phyloP scores from a whole-genome alignment of 306 rosid species.

The Cicer pinnatifidum region DNA sequence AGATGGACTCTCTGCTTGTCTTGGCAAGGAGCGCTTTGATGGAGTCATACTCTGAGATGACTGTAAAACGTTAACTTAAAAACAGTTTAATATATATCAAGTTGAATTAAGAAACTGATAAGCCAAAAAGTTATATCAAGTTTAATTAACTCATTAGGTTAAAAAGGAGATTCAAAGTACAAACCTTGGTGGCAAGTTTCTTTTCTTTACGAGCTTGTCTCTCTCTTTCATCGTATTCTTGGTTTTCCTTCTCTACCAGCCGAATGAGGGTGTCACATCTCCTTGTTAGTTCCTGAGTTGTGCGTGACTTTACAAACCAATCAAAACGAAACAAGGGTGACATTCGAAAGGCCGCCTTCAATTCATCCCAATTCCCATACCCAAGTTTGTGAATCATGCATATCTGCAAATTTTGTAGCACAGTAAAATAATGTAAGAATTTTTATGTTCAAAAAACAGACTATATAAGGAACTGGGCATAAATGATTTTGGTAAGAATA shows the following conservation, averaged over 20 bases:
- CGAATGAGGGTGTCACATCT: conserved; percentile 96
- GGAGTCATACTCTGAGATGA: conserved; percentile 81
- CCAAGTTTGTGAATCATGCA: conserved; percentile 99
- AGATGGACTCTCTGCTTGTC: conserved; percentile 79
- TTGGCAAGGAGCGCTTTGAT: conserved; percentile 71
- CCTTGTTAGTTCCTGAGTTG: conserved; percentile 97
- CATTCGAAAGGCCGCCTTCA: conserved; percentile 96
- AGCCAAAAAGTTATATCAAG: background rate
- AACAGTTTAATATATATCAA: conserved; percentile 6
- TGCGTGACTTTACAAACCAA: conserved; percentile 99
- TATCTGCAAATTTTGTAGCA: conserved; percentile 56
- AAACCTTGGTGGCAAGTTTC: conserved; percentile 96
- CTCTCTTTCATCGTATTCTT: conserved; percentile 94
- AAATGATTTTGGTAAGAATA: background rate
- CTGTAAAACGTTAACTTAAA: conserved; percentile 1
- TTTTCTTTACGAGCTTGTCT: conserved; percentile 99
- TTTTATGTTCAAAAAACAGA: background rate
- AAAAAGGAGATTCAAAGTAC: conserved; percentile 8
- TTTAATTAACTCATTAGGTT: conserved; percentile 1
- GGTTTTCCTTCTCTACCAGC: conserved; percentile 97
- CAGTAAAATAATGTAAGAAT: conserved; percentile 7
- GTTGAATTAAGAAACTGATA: background rate
- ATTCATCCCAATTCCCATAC: conserved; percentile 98
- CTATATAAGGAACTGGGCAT: background rate
- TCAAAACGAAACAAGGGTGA: conserved; percentile 98